phyloP scores from a whole-genome alignment of 129 eudicot genomes.

The Ambrosia trifida region DNA sequence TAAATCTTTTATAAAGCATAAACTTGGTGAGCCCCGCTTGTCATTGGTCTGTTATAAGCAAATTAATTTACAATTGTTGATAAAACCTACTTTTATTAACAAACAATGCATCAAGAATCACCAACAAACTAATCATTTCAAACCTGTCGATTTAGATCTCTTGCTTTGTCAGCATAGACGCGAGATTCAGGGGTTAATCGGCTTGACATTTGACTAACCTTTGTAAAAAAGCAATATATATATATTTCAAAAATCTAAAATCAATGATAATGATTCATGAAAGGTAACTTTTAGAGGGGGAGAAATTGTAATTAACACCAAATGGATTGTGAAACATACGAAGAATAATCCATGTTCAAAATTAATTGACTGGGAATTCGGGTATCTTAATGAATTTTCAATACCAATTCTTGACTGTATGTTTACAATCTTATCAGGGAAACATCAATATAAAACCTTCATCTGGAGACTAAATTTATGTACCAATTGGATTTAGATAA shows the following conservation, averaged over 20 bases:
- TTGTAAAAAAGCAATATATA: conserved; percentile 51
- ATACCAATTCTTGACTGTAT: conserved; percentile 12
- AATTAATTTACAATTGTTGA: background rate
- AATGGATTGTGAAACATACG: background rate
- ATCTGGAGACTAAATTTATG: background rate
- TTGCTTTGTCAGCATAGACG: conserved; percentile 91
- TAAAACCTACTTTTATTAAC: conserved; percentile 2
- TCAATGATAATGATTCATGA: conserved; percentile 2
- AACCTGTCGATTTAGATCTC: conserved; percentile 92
- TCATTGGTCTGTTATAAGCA: background rate
- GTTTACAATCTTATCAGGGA: conserved; percentile 2
- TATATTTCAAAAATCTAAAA: conserved; percentile 13
- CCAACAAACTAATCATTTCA: conserved; percentile 22
- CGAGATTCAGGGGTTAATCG: conserved; percentile 97
- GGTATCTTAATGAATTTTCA: background rate
- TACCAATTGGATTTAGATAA: no score
- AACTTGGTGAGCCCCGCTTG: background rate
- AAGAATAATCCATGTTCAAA: background rate
- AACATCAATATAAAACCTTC: background rate
- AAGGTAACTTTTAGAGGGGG: no score
- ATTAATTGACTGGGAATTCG: background rate
- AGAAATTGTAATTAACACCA: no score
- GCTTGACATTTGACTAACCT: conserved; percentile 98
- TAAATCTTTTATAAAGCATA: background rate
- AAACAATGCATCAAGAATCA: background rate